phyloP scores from a whole-genome alignment of 78 protist species.

The Pigoraptor vietnamica region DNA sequence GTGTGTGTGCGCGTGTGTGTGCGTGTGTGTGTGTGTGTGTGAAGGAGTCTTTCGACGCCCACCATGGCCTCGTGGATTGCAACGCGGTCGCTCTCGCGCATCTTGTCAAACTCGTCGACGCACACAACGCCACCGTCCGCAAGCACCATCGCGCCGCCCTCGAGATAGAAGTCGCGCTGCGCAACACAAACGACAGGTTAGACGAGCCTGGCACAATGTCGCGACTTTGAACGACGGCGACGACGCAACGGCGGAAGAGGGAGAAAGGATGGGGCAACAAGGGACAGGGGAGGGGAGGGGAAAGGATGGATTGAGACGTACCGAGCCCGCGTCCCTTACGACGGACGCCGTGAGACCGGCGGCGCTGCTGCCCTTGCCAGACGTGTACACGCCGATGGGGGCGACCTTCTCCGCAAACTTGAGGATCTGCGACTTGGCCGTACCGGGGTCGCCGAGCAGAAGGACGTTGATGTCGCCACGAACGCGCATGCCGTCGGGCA shows the following conservation, averaged over 20 bases:
- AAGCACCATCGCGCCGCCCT: slow-evolving; percentile 99
- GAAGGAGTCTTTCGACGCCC: too few relatives aligned
- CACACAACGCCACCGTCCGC: slow-evolving; percentile 97
- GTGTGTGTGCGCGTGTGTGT: too few relatives aligned
- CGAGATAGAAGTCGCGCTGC: slow-evolving; percentile 94
- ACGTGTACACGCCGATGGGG: slow-evolving; percentile 95
- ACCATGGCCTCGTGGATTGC: slow-evolving; percentile 99
- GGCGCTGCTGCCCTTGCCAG: slow-evolving; percentile 97
- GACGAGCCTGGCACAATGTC: too few relatives aligned
- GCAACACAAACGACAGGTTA: too few relatives aligned
- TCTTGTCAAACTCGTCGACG: slow-evolving; percentile 53
- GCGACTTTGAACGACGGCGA: too few relatives aligned
- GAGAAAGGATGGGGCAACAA: not conserved
- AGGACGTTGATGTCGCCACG: slow-evolving; percentile 99
- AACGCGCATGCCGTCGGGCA: slow-evolving; percentile 88
- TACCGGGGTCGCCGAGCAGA: slow-evolving; percentile 99
- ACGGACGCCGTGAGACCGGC: slow-evolving; percentile 99
- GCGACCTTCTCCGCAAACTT: slow-evolving; percentile 74
- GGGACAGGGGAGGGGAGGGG: not conserved
- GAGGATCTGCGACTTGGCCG: slow-evolving; percentile 94
- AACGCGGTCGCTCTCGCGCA: slow-evolving; percentile 56
- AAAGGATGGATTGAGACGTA: not conserved
- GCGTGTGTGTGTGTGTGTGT: too few relatives aligned
- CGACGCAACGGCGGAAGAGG: too few relatives aligned
- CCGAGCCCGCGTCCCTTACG: slow-evolving; percentile 53